phyloP scores from a whole-genome alignment of 2,329 filamentous ascomycete species.

The Arthrinium puccinioides region DNA sequence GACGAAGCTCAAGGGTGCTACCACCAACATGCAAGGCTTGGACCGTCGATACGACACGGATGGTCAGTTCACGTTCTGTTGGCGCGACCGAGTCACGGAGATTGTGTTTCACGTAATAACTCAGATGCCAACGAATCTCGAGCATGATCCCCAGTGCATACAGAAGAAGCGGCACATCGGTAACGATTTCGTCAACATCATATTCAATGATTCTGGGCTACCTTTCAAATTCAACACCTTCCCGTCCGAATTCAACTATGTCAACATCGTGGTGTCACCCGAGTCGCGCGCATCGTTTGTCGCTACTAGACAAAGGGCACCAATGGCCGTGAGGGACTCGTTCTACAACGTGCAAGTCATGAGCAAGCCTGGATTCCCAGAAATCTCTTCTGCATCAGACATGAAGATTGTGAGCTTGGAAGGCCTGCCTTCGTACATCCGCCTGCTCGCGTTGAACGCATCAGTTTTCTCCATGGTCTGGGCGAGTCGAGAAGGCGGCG shows the following conservation, averaged over 20 bases:
- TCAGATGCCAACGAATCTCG: conserved; percentile 88
- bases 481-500: conserved; percentile 67
- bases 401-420: conserved; percentile 82
- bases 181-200: conserved; percentile 96
- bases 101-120: conserved; percentile 94
- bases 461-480: conserved; percentile 93
- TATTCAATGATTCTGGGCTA: conserved; percentile 93
- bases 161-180: conserved; percentile 93
- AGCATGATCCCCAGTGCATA: conserved; percentile 67
- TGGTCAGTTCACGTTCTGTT: conserved; percentile 84
- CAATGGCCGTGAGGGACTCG: conserved; percentile 30
- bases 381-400: conserved; percentile 82
- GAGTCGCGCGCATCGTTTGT: conserved; percentile 73
- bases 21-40: conserved; percentile 88
- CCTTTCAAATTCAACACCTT: conserved; percentile 89
- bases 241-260: conserved; percentile 90
- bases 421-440: conserved; percentile 77
- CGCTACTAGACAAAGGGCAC: conserved; percentile 37
- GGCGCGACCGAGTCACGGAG: conserved; percentile 91
- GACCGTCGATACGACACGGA: conserved; percentile 72
- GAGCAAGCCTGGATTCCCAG: conserved; percentile 81
- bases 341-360: conserved; percentile 91
- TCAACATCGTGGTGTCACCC: conserved; percentile 92
- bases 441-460: conserved; percentile 84
- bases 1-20: conserved; percentile 71